Conservation (phyloP, 176 grass and related monocot species). For the Bromus sterilis region DNA sequence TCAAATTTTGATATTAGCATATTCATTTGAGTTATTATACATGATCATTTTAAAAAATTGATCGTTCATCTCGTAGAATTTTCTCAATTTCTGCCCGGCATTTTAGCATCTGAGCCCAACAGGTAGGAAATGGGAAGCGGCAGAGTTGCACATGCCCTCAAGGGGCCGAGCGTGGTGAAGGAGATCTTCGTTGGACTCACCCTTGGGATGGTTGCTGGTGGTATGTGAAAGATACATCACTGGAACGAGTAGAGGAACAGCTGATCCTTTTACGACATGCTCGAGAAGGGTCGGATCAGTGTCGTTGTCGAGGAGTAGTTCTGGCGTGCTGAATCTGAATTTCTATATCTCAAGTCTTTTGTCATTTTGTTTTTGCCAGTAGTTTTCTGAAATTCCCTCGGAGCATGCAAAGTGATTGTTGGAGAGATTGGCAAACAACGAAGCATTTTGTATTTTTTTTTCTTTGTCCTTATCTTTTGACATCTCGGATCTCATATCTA, state of each 20-base stretch:
- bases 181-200: constrained; percentile 63
- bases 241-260: constrained; percentile 79
- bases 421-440: constrained; percentile 28
- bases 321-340: background rate
- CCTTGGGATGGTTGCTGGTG: constrained; percentile 53
- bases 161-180: constrained; percentile 58
- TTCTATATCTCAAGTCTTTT: background rate
- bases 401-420: constrained; percentile 32
- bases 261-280: constrained; percentile 84
- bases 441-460: constrained; percentile 14
- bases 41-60: too few species aligned
- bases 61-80: constrained; percentile 38
- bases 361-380: constrained; percentile 2
- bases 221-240: constrained; percentile 87
- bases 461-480: background rate
- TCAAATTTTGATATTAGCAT: too few species aligned
- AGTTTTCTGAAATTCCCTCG: constrained; percentile 19
- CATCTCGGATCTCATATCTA: too few species aligned
- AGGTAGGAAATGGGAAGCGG: constrained; percentile 46
- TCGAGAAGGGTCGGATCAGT: constrained; percentile 70
- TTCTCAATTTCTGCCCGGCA: constrained; percentile 22
- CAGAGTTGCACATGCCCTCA: constrained; percentile 67
- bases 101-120: constrained; percentile 35
- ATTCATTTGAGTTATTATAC: too few species aligned
- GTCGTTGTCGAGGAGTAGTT: constrained; percentile 54